Conservation (phyloP, 176 grass and related monocot species). For the Canna indica region DNA sequence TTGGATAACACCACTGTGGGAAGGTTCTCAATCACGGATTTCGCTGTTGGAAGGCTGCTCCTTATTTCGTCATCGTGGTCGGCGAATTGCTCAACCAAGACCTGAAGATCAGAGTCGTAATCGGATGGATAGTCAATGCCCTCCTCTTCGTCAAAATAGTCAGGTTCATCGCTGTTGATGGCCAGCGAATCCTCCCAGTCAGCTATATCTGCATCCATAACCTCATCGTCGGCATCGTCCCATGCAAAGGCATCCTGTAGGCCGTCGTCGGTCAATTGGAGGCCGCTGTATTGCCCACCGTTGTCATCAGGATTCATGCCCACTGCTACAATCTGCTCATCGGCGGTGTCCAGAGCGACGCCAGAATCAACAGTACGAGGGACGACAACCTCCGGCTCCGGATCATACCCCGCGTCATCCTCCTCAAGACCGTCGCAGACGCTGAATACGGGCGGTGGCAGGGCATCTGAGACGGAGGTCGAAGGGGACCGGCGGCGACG, state of each 20-base stretch:
- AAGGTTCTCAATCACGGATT: slow-evolving; percentile 49
- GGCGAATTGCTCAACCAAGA: slow-evolving; percentile 47
- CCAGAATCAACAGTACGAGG: slow-evolving; percentile 5
- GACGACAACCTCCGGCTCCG: background rate
- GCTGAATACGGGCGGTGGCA: background rate
- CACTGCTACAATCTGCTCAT: slow-evolving; percentile 6
- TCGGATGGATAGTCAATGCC: slow-evolving; percentile 7
- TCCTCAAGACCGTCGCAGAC: no score
- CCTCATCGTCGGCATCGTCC: slow-evolving; percentile 21
- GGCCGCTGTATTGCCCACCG: background rate
- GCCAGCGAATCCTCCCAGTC: slow-evolving; percentile 69
- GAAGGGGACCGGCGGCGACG: background rate
- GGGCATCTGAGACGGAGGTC: background rate
- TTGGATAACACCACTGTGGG: slow-evolving; percentile 35
- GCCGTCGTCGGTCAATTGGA: slow-evolving; percentile 35
- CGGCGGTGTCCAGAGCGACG: slow-evolving; percentile 7
- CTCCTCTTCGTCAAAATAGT: slow-evolving; percentile 33
- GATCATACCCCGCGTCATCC: background rate
- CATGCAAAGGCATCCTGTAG: slow-evolving; percentile 15
- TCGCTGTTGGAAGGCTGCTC: slow-evolving; percentile 37
- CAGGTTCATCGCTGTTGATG: slow-evolving; percentile 46
- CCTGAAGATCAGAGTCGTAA: slow-evolving; percentile 28
- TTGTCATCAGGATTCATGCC: background rate
- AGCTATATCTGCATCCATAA: background rate
- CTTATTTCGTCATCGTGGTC: slow-evolving; percentile 42